phyloP scores from a whole-genome alignment of 2,329 filamentous ascomycete genomes.

The Colletotrichum sp. region DNA sequence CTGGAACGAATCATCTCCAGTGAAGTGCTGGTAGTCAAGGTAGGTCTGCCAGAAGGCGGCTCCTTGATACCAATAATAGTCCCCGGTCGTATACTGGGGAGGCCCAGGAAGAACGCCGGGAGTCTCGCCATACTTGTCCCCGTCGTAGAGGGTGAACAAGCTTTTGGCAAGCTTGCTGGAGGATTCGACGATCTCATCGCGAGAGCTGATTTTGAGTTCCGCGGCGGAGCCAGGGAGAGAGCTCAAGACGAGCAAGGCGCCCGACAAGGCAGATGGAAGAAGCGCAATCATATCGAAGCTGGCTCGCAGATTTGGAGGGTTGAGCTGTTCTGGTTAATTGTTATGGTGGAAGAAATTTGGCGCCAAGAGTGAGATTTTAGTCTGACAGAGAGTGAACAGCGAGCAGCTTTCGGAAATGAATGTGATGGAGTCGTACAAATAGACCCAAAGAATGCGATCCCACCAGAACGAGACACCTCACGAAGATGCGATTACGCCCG shows the following conservation, averaged over 20 bases:
- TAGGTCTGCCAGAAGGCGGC: constrained; percentile 35
- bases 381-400: neutral
- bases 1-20: constrained; percentile 57
- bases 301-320: too few relatives aligned
- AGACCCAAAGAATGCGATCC: neutral
- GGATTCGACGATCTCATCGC: constrained; percentile 23
- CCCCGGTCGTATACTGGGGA: constrained; percentile 15
- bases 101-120: constrained; percentile 33
- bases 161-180: constrained; percentile 29
- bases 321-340: too few relatives aligned
- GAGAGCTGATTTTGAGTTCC: neutral
- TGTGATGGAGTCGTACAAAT: neutral
- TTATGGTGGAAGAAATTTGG: neutral
- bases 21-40: constrained; percentile 45
- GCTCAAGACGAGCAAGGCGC: neutral
- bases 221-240: neutral
- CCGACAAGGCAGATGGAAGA: neutral
- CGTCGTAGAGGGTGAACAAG: constrained; percentile 34
- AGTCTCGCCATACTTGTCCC: constrained; percentile 30
- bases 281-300: neutral
- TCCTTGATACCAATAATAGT: constrained; percentile 41
- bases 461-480: neutral
- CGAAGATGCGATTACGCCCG: neutral
- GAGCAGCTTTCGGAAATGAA: neutral
- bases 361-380: neutral